phyloP scores from a whole-genome alignment of 2,329 filamentous ascomycete species.

The Penicillium crustosum region DNA sequence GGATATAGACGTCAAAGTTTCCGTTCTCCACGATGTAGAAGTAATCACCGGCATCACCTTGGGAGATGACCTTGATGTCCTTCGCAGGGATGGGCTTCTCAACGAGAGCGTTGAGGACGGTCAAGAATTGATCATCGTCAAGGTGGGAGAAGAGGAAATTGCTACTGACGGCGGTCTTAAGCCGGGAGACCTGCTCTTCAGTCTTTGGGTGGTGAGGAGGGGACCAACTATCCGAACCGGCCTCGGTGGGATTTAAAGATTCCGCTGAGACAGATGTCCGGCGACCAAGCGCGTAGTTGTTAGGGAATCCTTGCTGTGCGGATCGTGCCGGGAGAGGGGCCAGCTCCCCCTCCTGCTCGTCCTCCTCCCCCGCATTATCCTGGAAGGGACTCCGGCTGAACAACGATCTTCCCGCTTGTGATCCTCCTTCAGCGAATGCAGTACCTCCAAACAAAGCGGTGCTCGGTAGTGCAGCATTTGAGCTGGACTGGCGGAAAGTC shows the following conservation, averaged over 20 bases:
- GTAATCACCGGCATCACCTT: conserved; percentile 94
- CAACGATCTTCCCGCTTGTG: conserved; percentile 24
- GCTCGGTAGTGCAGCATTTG: conserved; percentile 30
- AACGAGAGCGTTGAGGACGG: conserved; percentile 84
- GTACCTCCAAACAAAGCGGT: conserved; percentile 46
- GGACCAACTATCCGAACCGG: conserved; percentile 83
- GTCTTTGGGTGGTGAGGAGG: conserved; percentile 84
- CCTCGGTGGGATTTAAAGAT: conserved; percentile 84
- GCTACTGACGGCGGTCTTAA: conserved; percentile 76
- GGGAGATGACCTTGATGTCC: conserved; percentile 85
- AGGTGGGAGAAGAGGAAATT: conserved; percentile 95
- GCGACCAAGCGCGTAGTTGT: conserved; percentile 89
- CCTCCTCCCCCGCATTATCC: conserved; percentile 22
- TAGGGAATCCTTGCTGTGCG: conserved; percentile 58
- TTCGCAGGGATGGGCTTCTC: conserved; percentile 96
- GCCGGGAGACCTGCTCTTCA: conserved; percentile 72
- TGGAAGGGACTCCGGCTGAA: conserved; percentile 39
- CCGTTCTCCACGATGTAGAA: conserved; percentile 97
- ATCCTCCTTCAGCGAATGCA: conserved; percentile 23
- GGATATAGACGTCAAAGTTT: conserved; percentile 87
- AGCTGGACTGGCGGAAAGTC: conserved; percentile 52
- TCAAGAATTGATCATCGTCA: conserved; percentile 85
- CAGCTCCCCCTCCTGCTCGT: conserved; percentile 20
- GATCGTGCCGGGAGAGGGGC: conserved; percentile 30
- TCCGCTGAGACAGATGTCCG: conserved; percentile 96